These are phyloP conservation scores for Alloascoidea africana DNA, from an alignment of 805 yeast species.

Conservation along the genomic window DNA sequence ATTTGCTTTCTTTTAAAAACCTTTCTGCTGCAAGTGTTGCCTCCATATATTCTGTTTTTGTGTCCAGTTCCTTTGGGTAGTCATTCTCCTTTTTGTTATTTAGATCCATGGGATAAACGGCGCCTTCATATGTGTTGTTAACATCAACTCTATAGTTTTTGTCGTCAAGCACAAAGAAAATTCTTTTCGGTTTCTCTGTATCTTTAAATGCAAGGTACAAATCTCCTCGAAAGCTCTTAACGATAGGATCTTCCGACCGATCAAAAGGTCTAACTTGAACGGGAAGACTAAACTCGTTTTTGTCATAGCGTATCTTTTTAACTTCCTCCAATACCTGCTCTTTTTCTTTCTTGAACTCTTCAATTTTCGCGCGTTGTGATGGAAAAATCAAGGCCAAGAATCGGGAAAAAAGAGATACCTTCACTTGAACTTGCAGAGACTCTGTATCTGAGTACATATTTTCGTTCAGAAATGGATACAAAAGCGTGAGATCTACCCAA, in stretches of 20 bases:
- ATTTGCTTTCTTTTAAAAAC: background rate
- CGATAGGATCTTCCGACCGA: conserved; percentile 3
- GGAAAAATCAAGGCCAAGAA: no score
- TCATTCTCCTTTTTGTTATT: background rate
- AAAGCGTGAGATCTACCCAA: conserved; percentile 43
- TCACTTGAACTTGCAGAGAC: no score
- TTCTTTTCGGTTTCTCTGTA: background rate
- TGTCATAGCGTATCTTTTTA: background rate
- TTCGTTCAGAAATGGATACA: conserved; percentile 13
- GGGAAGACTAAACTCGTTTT: background rate
- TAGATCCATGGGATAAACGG: background rate
- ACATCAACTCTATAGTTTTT: background rate
- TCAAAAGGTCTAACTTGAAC: conserved; percentile 3
- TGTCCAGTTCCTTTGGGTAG: no score
- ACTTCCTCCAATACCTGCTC: background rate
- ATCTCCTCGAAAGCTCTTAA: conserved; percentile 2
- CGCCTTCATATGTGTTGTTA: background rate
- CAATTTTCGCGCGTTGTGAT: no score
- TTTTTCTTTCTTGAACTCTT: background rate
- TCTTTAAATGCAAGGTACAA: background rate
- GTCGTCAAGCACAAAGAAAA: background rate
- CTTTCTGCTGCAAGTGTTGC: background rate
- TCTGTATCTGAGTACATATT: conserved; percentile 2
- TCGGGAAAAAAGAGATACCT: background rate
- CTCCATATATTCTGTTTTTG: no score